Conservation (phyloP, 2,329 filamentous ascomycete species). For the Zasmidium cellare region DNA sequence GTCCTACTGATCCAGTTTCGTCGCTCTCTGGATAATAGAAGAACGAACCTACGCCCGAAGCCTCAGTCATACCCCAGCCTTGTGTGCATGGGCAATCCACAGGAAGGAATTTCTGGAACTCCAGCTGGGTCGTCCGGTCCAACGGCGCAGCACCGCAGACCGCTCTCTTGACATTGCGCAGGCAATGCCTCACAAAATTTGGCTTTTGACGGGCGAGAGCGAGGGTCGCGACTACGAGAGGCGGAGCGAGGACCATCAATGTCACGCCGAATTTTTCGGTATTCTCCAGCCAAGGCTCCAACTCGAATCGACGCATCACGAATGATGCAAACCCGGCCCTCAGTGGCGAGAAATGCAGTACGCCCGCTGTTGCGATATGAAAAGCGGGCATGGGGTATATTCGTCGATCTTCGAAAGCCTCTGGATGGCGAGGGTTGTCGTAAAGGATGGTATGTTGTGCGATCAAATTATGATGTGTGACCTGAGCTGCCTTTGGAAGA, state of each 20-base stretch:
- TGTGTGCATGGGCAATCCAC: constrained; percentile 44
- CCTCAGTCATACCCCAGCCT: constrained; percentile 48
- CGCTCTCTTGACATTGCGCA: constrained; percentile 41
- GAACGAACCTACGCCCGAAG: constrained; percentile 24
- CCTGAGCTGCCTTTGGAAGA: constrained; percentile 58
- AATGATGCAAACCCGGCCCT: constrained; percentile 37
- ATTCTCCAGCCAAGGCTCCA: constrained; percentile 47
- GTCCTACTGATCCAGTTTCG: constrained; percentile 44
- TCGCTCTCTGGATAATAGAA: constrained; percentile 41
- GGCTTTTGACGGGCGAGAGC: constrained; percentile 46
- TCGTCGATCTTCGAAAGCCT: background rate
- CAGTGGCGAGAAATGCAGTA: constrained; percentile 34
- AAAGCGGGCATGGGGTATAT: constrained; percentile 48
- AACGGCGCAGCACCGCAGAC: constrained; percentile 49
- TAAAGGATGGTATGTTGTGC: constrained; percentile 50
- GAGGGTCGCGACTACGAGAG: constrained; percentile 52
- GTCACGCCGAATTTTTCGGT: constrained; percentile 50
- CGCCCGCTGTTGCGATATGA: constrained; percentile 46
- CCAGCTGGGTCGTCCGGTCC: constrained; percentile 47
- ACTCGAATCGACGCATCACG: constrained; percentile 50
- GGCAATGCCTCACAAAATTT: constrained; percentile 32
- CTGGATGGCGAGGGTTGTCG: background rate
- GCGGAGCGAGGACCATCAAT: constrained; percentile 54
- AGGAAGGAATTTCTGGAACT: constrained; percentile 43
- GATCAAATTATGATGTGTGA: constrained; percentile 60